Base-by-base conservation (phyloP, 768 basidiomycete genomes). In the Grammothele lineata region DNA sequence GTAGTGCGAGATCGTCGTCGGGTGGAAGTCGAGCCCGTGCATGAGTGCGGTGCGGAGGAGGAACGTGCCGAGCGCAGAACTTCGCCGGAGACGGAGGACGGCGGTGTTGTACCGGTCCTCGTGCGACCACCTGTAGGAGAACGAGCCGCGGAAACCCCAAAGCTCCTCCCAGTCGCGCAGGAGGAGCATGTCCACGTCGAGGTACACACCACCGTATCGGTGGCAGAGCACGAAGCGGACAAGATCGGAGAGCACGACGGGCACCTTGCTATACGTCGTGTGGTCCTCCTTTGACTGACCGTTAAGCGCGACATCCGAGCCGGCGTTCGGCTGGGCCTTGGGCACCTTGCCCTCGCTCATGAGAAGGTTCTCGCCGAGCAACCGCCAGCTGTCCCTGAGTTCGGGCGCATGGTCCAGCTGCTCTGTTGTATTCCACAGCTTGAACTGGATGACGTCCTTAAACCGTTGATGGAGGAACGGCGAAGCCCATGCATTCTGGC, bases 111-210 rank as follows among this genome's bases (percentile, higher is more conserved):
- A 97, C 62, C 86, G 87, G 60, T 88, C 81, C 52, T 94, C 72
- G 44, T 91, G 83, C n/a, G 88, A 91, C 95, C 95, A 99, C 2
- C 95, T 77, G 64, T 97, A 98, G 10, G 95, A 93, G 59, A 96
- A 99, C 18, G 93, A 91, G 33, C 94, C 94, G 57, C 85, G 80
- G 85, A 90, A 96, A 21, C 91, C 91, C 92, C 92, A 97, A 7
- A 99, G 72, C 57, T 98, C 95, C 62, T 96, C 94, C 96, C 96
- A 99, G 62, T 99, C 95, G 21, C 96, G 85, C 22, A 99, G 69
- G 60, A 99, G 83, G 54, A 99, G 81, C 17, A 92, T 97, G 65
- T 98, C 96, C 12, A 94, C 93, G 60, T 99, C 95, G 48, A 99
- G 81, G 62, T 98, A 99, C 36, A 92, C 87, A 15, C 95, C 95